A percentile compares a stretch with the other conserved stretches of the same genome.
Evolutionary conservation across 805 yeast species (phyloP).

Genomic region (Candida berthetii): DNA sequence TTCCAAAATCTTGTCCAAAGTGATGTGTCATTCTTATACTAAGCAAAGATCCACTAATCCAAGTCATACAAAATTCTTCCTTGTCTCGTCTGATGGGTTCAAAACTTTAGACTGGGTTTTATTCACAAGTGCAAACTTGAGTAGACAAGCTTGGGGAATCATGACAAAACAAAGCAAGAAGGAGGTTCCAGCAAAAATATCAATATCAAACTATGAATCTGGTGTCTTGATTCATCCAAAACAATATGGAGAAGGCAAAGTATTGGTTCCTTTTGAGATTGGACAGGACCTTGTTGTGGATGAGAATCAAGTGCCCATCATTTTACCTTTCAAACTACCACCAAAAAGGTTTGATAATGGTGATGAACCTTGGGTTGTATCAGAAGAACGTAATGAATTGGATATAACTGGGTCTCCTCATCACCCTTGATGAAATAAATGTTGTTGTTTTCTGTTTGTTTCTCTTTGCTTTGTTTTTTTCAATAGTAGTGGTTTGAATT

Average conservation of each 20-base stretch:
- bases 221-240: slow-evolving; percentile 41
- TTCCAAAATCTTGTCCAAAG: slow-evolving; percentile 31
- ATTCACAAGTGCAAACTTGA: slow-evolving; percentile 69
- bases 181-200: slow-evolving; percentile 1
- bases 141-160: slow-evolving; percentile 79
- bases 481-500: no score
- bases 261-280: slow-evolving; percentile 38
- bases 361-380: slow-evolving; percentile 44
- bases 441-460: no score
- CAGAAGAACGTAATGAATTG: neutral
- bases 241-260: slow-evolving; percentile 11
- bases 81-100: slow-evolving; percentile 46
- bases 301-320: slow-evolving; percentile 20
- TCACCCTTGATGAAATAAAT: no score
- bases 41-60: slow-evolving; percentile 27
- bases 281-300: slow-evolving; percentile 21
- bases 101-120: slow-evolving; percentile 58
- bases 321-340: slow-evolving; percentile 53
- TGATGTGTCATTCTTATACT: slow-evolving; percentile 25
- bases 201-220: slow-evolving; percentile 41
- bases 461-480: no score
- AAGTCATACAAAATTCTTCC: slow-evolving; percentile 67
- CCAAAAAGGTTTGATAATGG: slow-evolving; percentile 28
- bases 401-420: neutral
- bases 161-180: slow-evolving; percentile 15